Conservation (phyloP, 106 monocot genomes). For the Dioscorea alata region DNA sequence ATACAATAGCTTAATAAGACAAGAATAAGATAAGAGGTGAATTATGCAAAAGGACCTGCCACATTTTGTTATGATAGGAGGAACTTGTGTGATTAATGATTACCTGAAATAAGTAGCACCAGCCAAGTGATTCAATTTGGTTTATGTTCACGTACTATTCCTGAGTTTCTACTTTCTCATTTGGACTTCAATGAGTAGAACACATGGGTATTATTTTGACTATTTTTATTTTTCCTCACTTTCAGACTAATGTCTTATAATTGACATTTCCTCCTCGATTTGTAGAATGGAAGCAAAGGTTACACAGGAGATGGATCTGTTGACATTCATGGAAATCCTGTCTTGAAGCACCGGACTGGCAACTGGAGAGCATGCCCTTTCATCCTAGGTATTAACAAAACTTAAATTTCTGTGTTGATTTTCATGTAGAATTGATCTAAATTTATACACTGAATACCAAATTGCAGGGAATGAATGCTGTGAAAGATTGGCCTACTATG, state of each 20-base stretch:
- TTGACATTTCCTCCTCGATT: conserved; percentile 2
- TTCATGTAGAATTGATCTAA: not conserved
- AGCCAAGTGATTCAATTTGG: too few species aligned
- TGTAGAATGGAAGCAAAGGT: conserved; percentile 21
- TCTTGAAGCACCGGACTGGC: conserved; percentile 34
- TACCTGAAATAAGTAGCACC: too few species aligned
- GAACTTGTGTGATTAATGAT: too few species aligned
- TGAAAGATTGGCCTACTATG: conserved; percentile 50
- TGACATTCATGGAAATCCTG: conserved; percentile 32
- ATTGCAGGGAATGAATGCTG: conserved; percentile 44
- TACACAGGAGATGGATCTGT: conserved; percentile 47
- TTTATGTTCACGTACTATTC: too few species aligned
- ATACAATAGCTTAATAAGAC: too few species aligned
- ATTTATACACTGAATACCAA: not conserved
- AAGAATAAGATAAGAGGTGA: too few species aligned
- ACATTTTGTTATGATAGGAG: too few species aligned
- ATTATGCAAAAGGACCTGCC: too few species aligned
- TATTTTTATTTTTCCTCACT: too few species aligned
- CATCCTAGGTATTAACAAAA: conserved; percentile 34
- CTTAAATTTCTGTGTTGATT: conserved; percentile 1
- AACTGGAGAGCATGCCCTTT: conserved; percentile 55
- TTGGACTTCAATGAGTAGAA: too few species aligned
- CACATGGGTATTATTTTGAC: too few species aligned
- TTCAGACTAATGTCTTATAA: not conserved
- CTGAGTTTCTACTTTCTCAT: too few species aligned